Percentiles rank a stretch among this genome's conserved stretches.
Conservation (phyloP, 805 yeast genomes). For the Saturnispora mendoncae region DNA sequence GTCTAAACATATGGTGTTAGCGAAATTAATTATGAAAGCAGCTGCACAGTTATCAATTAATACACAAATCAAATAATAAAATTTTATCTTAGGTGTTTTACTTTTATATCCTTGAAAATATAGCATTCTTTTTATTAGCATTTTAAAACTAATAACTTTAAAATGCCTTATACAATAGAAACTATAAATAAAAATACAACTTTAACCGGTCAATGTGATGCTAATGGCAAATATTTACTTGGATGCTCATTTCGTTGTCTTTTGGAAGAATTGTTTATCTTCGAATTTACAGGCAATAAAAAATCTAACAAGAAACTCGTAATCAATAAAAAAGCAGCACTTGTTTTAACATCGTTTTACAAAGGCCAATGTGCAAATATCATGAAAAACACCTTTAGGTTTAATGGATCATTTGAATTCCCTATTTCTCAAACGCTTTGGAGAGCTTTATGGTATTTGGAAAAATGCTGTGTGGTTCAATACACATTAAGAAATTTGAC, state of each 20-base stretch:
- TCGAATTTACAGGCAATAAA: not conserved
- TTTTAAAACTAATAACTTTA: too few species aligned
- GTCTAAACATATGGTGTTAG: too few species aligned
- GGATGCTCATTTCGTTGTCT: not conserved
- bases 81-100: too few species aligned
- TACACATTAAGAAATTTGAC: not conserved
- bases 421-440: not conserved
- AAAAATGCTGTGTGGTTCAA: not conserved
- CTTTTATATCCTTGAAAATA: too few species aligned
- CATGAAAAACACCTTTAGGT: not conserved
- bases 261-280: not conserved
- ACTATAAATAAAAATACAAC: too few species aligned
- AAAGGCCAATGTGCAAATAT: not conserved
- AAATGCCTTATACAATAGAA: too few species aligned
- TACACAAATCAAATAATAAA: too few species aligned
- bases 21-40: too few species aligned
- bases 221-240: too few species aligned
- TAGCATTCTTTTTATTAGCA: too few species aligned
- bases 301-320: not conserved
- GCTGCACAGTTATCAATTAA: too few species aligned
- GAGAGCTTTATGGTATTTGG: conserved; percentile 3
- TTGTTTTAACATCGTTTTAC: not conserved
- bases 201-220: too few species aligned
- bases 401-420: not conserved
- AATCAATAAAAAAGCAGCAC: not conserved